Percentiles rank a stretch among this genome's conserved stretches.
Conservation (phyloP, 768 basidiomycete species). For the Podaxis mareebaensis region DNA sequence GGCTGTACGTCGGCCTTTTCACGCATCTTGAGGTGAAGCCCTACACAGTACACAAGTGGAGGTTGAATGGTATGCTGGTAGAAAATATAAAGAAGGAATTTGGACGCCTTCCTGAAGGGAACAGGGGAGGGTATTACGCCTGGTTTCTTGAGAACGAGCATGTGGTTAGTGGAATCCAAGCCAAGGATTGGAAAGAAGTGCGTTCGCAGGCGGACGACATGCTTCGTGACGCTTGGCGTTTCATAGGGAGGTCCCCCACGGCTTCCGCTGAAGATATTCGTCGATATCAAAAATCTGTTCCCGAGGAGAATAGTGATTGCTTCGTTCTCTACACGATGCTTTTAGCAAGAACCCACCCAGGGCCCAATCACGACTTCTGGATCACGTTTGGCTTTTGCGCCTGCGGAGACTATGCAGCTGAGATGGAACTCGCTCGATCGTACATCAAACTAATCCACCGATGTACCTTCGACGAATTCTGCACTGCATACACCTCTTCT, state of each 20-base stretch:
- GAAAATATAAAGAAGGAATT: conserved; percentile 33
- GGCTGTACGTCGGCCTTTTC: conserved; percentile 34
- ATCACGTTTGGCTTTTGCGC: conserved; percentile 27
- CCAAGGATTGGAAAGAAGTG: not conserved
- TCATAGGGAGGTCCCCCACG: not conserved
- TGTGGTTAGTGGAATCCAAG: not conserved
- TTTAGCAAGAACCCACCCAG: conserved; percentile 13
- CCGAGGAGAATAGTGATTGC: not conserved
- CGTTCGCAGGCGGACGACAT: not conserved
- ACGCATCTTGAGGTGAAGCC: conserved; percentile 21
- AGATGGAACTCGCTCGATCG: conserved; percentile 13
- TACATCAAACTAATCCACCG: conserved; percentile 27
- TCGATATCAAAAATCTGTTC: not conserved
- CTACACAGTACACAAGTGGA: conserved; percentile 33
- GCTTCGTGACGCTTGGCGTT: not conserved
- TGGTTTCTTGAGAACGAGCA: not conserved
- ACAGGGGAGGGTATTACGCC: conserved; percentile 29
- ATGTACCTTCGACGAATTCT: conserved; percentile 38
- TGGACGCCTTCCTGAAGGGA: conserved; percentile 22
- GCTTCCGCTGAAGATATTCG: not conserved
- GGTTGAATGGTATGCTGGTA: conserved; percentile 28
- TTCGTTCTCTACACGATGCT: not conserved
- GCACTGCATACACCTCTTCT: conserved; percentile 25
- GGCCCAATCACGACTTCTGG: conserved; percentile 20
- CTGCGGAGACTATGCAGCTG: conserved; percentile 9